Base-by-base conservation (phyloP, 306 rosid genomes). In the Corylus avellana region DNA sequence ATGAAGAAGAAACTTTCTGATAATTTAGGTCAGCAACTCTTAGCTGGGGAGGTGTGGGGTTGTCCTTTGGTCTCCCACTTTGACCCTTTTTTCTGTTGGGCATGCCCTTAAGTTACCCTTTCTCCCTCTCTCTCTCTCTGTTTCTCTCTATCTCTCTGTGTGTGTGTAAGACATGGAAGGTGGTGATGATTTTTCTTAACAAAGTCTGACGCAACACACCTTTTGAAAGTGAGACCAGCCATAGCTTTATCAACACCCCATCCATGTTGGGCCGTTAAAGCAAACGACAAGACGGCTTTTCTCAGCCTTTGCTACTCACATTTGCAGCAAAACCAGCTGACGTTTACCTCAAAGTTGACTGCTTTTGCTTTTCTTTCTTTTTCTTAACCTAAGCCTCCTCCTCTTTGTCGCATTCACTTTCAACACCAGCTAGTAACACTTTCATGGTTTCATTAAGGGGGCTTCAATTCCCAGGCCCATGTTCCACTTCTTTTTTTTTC, bases 281-380 rank as follows among this genome's bases (percentile, higher is more conserved):
- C 63, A 72, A 77, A 58, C 77, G 86, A 88, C 88, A 92, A 80
- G 90, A 88, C 89, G 94, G 91, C 91, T 88, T 92, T 90, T 79
- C 89, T 81, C 91, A 87, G 92, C 83, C 85, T 90, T 90, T 90
- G 91, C 87, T 92, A 79, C 86, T 84, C 73, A 22, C 72, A 83
- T 49, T 48, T 84, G 71, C 67, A 42, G 53, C 27, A 22, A 72
- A 72, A n/a, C 80, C 73, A 4, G 92, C 88, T 90, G 97, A 92
- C 92, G 94, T 90, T 77, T 75, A 70, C 72, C 84, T 74, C 80
- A 72, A 72, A 68, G 87, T 87, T 91, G 89, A 89, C 89, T 81
- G 87, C 87, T 81, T 89, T 87, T 87, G 32, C 72, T 53, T 78
- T 22, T 63, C 53, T 66, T 54, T 53, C 20, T 57, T 56, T 35